Percentiles rank a stretch among this genome's conserved stretches.
These are phyloP conservation scores for Diaporthe nobilis DNA, from an alignment of 2,329 filamentous ascomycete species.

Conservation along the genomic window DNA sequence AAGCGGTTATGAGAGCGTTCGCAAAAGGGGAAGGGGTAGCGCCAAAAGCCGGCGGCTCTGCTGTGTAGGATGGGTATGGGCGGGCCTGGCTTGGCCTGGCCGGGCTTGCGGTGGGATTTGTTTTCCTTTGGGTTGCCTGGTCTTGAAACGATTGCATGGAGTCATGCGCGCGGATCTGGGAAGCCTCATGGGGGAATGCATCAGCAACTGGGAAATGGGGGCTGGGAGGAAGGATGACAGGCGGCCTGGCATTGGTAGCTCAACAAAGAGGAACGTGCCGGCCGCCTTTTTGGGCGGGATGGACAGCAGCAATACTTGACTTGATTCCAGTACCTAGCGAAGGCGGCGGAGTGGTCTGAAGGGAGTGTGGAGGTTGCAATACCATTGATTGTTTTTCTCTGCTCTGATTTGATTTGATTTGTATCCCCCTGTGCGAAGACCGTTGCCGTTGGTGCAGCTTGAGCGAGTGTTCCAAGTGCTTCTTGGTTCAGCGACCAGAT, in stretches of 20 bases:
- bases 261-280: conserved; percentile 41
- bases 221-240: neutral
- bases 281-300: conserved; percentile 10
- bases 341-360: neutral
- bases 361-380: conserved; percentile 17
- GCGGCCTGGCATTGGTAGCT: conserved; percentile 39
- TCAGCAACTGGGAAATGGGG: neutral
- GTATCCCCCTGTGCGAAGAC: neutral
- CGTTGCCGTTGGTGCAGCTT: neutral
- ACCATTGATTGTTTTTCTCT: conserved; percentile 14
- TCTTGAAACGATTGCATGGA: conserved; percentile 24
- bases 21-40: neutral
- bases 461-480: neutral
- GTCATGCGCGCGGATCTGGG: conserved; percentile 16
- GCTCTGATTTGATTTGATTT: neutral
- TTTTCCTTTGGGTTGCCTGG: neutral
- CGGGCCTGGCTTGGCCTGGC: neutral
- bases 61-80: neutral
- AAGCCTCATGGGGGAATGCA: neutral
- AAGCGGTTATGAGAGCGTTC: neutral
- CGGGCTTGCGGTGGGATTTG: neutral
- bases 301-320: neutral
- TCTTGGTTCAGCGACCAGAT: neutral
- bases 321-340: conserved; percentile 25
- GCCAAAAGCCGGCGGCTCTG: neutral